Conservation (phyloP, 2,329 filamentous ascomycete genomes). For the Botrytis tulipae region DNA sequence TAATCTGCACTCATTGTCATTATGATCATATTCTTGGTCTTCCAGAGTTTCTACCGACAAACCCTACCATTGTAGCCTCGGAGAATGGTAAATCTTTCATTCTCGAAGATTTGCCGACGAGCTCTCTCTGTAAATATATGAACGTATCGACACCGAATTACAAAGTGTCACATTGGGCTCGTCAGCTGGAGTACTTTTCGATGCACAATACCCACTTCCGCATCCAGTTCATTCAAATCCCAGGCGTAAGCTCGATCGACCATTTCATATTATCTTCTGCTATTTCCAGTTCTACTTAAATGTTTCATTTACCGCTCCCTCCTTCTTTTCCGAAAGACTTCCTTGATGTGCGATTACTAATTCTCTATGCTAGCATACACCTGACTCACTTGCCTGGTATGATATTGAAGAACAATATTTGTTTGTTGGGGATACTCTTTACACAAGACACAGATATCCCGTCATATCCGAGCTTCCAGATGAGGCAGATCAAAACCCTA, state of each 20-base stretch:
- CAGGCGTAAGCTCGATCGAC: constrained; percentile 47
- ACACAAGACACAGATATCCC: constrained; percentile 38
- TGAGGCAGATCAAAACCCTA: constrained; percentile 24
- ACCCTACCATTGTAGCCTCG: constrained; percentile 39
- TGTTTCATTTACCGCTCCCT: not conserved
- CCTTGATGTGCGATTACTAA: not conserved
- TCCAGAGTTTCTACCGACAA: constrained; percentile 28
- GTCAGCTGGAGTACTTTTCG: constrained; percentile 40
- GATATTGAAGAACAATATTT: constrained; percentile 42
- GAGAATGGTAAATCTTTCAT: constrained; percentile 43
- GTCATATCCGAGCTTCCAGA: constrained; percentile 37
- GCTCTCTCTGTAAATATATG: constrained; percentile 44
- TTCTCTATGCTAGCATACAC: not conserved
- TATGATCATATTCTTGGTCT: constrained; percentile 44
- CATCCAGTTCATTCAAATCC: constrained; percentile 46
- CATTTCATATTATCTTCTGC: constrained; percentile 35
- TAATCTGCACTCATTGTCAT: constrained; percentile 49
- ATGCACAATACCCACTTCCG: constrained; percentile 35
- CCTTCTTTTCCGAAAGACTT: not conserved
- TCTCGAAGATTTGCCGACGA: constrained; percentile 40
- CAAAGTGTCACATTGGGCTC: constrained; percentile 43
- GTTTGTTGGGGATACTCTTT: constrained; percentile 49
- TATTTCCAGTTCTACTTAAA: not conserved
- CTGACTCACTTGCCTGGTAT: constrained; percentile 15
- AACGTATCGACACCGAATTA: constrained; percentile 43